These are phyloP conservation scores for Neophaeococcomyces aloes DNA, from an alignment of 2,329 filamentous ascomycete species.

Conservation along the genomic window DNA sequence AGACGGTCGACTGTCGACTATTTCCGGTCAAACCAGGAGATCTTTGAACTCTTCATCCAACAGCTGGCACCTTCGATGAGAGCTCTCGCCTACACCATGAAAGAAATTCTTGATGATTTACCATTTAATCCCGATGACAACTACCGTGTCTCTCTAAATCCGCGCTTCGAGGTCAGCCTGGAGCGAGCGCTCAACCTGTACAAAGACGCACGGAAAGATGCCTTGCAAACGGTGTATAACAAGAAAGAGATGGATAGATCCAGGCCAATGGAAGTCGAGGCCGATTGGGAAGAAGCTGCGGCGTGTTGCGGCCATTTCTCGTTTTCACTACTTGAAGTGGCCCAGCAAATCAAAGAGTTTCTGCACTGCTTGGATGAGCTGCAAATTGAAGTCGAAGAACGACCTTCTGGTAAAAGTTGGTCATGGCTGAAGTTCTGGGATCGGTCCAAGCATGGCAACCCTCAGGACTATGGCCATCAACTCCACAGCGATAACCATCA, in stretches of 20 bases:
- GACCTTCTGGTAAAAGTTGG: constrained; percentile 58
- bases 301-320: constrained; percentile 97
- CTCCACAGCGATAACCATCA: not conserved
- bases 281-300: constrained; percentile 92
- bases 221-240: constrained; percentile 68
- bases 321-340: constrained; percentile 81
- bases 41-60: constrained; percentile 82
- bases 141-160: constrained; percentile 62
- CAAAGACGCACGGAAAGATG: constrained; percentile 60
- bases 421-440: constrained; percentile 78
- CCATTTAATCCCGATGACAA: constrained; percentile 63
- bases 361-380: constrained; percentile 76
- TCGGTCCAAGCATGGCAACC: constrained; percentile 10
- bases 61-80: constrained; percentile 91
- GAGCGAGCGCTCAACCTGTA: constrained; percentile 72
- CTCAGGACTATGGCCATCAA: not conserved
- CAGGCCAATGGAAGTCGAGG: constrained; percentile 64
- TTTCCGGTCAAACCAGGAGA: constrained; percentile 64
- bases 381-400: constrained; percentile 55
- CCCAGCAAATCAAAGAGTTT: constrained; percentile 76
- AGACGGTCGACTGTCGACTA: too few species aligned
- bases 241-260: constrained; percentile 62
- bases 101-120: constrained; percentile 76
- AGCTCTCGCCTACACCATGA: constrained; percentile 82
- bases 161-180: constrained; percentile 69